phyloP scores from a whole-genome alignment of 352 stramenopile genomes.

The Phytopythium montanum region DNA sequence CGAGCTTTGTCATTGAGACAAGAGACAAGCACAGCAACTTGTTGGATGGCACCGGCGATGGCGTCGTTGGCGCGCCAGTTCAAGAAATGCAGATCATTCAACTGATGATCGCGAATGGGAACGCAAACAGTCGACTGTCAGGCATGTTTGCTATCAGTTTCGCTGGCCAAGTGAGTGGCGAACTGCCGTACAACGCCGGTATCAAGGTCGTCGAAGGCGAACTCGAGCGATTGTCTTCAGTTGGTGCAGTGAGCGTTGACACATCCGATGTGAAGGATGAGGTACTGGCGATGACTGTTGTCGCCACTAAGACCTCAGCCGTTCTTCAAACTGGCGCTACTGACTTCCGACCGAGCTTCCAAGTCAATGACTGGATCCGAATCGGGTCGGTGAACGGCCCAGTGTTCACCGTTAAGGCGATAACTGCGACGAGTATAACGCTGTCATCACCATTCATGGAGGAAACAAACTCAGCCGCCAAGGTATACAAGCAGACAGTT shows the following conservation, averaged over 20 bases:
- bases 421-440: slow-evolving; percentile 63
- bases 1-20: slow-evolving; percentile 91
- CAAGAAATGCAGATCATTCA: slow-evolving; percentile 93
- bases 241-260: slow-evolving; percentile 84
- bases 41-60: slow-evolving; percentile 78
- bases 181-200: slow-evolving; percentile 64
- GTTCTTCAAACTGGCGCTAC: slow-evolving; percentile 43
- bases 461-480: slow-evolving; percentile 29
- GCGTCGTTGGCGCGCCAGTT: slow-evolving; percentile 42
- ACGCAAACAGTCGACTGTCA: slow-evolving; percentile 30
- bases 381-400: slow-evolving; percentile 70
- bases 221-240: slow-evolving; percentile 74
- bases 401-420: slow-evolving; percentile 84
- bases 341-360: slow-evolving; percentile 66
- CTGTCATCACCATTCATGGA: slow-evolving; percentile 89
- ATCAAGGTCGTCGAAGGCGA: slow-evolving; percentile 73
- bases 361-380: slow-evolving; percentile 91
- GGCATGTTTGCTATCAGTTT: slow-evolving; percentile 81
- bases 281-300: slow-evolving; percentile 48
- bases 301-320: slow-evolving; percentile 78
- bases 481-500: slow-evolving; percentile 83
- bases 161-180: slow-evolving; percentile 48
- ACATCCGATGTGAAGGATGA: slow-evolving; percentile 85
- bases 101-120: slow-evolving; percentile 40
- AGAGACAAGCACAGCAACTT: slow-evolving; percentile 90